Evolutionary conservation across 768 basidiomycete genomes (phyloP), one percentile per base, ranked within the genome.

Genomic region (Kwoniella heveanensis): DNA sequence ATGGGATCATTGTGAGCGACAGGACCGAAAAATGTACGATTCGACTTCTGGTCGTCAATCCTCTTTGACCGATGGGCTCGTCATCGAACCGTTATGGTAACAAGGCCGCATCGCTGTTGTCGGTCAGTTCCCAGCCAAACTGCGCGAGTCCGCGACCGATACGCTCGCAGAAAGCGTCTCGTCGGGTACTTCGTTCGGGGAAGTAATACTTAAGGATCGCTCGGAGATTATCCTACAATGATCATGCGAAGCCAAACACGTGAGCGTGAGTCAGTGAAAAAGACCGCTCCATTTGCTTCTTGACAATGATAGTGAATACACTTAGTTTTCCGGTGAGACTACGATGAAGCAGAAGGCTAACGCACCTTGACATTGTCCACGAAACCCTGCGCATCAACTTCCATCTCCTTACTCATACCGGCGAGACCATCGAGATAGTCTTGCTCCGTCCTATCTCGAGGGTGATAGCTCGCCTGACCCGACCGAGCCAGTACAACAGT

Each of bases 311-410:
- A 19, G 29, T 26, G 19, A n/a, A 26, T 53, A 8, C 8, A 26
- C 19, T 25, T 22, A 22, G 17, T n/a, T n/a, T n/a, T n/a, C 50
- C 17, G 19, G 6, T 25, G n/a, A 25, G 47, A 7, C 13, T 15
- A 53, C 17, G 21, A 17, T 36, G 39, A 44, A 44, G 22, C 48
- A 5, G 48, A 9, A 49, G 25, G 7, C 21, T 22, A 6, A 54
- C 63, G 58, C 32, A 69, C 68, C 54, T 63, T 69, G 60, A 69
- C 64, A 48, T 69, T 69, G 21, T 62, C 52, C 6, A 69, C 49
- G 24, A 69, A 69, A 10, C 68, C 68, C 27, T 57, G 49, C 0
- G 68, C 64, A 56, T 69, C 68, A 39, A 25, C 36, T 21, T 65
- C 64, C 64, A 69, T 62, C 27, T 54, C 56, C 8, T 52, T 15